Conservation (phyloP, 768 basidiomycete genomes). For the Tricholoma sp. region DNA sequence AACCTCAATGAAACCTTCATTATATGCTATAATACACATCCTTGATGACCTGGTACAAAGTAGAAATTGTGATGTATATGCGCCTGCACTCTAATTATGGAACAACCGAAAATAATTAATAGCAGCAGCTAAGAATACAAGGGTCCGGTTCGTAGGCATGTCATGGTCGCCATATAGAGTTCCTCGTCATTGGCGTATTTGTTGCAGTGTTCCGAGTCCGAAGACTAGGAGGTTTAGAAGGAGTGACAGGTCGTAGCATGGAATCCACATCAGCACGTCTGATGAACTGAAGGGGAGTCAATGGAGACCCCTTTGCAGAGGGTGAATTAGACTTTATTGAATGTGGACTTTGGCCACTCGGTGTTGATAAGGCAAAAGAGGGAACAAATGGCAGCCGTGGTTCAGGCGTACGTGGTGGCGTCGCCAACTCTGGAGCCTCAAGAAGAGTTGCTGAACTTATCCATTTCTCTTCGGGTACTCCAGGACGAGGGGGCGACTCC, state of each 20-base stretch:
- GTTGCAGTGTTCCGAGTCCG: constrained; percentile 36
- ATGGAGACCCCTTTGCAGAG: constrained; percentile 63
- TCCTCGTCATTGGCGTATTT: constrained; percentile 41
- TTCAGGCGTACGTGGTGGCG: constrained; percentile 62
- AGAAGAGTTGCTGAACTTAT: constrained; percentile 73
- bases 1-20: background rate
- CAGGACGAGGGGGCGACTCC: constrained; percentile 53
- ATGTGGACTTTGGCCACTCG: constrained; percentile 45
- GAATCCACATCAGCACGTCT: constrained; percentile 67
- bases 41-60: background rate
- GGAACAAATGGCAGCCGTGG: constrained; percentile 53
- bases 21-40: background rate
- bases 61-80: background rate
- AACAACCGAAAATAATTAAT: background rate
- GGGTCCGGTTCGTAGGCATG: constrained; percentile 4
- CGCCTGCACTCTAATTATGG: background rate
- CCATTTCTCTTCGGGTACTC: constrained; percentile 69
- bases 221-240: constrained; percentile 48
- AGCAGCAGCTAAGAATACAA: constrained; percentile 5
- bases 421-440: constrained; percentile 44
- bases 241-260: constrained; percentile 53
- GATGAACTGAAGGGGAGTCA: constrained; percentile 81
- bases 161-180: constrained; percentile 63
- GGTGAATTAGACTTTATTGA: constrained; percentile 44
- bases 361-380: constrained; percentile 60